Evolutionary conservation across 345 rosid species (phyloP).

Genomic region (Anastatica hierochuntica): DNA sequence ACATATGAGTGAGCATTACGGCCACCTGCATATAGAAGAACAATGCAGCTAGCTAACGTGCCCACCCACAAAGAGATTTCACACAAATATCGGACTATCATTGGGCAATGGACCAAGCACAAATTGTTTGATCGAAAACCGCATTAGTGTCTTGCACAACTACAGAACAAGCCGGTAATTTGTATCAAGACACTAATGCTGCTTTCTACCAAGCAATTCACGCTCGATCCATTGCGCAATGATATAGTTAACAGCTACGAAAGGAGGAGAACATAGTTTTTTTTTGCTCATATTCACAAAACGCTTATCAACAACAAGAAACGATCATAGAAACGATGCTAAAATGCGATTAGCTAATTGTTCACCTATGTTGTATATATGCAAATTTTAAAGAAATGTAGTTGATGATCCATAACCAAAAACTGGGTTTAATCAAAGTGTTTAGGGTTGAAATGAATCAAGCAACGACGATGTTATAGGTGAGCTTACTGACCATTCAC

Average conservation of each 20-base stretch:
- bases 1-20: constrained; percentile 24
- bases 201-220: too few relatives aligned
- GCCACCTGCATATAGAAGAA: constrained; percentile 15
- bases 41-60: constrained; percentile 22
- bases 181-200: too few relatives aligned
- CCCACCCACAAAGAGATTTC: constrained; percentile 4
- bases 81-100: too few relatives aligned
- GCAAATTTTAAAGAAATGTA: constrained; percentile 3
- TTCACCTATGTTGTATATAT: constrained; percentile 9
- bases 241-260: constrained; percentile 22
- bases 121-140: background rate
- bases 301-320: constrained; percentile 22
- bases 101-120: background rate
- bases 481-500: constrained; percentile 60
- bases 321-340: constrained; percentile 31
- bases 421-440: constrained; percentile 3
- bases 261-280: constrained; percentile 2
- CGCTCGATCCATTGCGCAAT: too few relatives aligned
- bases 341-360: constrained; percentile 35
- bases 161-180: too few relatives aligned
- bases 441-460: constrained; percentile 15
- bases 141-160: too few relatives aligned
- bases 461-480: constrained; percentile 25
- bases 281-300: constrained; percentile 7
- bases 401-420: constrained; percentile 28